A percentile compares a stretch with the other conserved stretches of the same genome.
phyloP scores from a whole-genome alignment of 2,329 filamentous ascomycete genomes.

The Monosporascus sp. region DNA sequence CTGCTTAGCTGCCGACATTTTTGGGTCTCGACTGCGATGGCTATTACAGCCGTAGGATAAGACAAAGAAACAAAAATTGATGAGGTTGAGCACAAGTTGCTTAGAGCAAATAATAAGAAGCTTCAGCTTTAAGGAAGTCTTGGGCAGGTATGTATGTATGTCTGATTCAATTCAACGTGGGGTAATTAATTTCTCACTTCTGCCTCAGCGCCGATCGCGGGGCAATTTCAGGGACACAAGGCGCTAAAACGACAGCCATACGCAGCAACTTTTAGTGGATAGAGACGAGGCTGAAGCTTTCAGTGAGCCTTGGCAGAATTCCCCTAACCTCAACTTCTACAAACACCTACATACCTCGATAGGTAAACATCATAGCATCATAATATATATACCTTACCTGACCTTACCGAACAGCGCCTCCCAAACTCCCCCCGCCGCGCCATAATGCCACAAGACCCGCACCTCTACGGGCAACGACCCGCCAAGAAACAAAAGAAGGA shows the following conservation, averaged over 20 bases:
- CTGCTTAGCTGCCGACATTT: slow-evolving; percentile 40
- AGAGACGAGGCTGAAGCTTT: too few species aligned
- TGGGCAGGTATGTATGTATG: background rate
- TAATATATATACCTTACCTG: background rate
- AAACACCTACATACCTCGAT: background rate
- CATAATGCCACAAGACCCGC: slow-evolving; percentile 57
- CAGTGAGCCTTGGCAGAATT: too few species aligned
- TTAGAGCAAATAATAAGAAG: too few species aligned
- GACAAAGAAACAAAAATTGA: too few species aligned
- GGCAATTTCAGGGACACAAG: slow-evolving; percentile 12
- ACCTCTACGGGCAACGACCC: slow-evolving; percentile 72
- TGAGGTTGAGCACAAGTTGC: too few species aligned
- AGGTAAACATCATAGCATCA: background rate
- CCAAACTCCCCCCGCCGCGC: too few species aligned
- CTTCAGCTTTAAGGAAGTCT: too few species aligned
- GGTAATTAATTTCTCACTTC: slow-evolving; percentile 9
- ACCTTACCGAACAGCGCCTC: too few species aligned
- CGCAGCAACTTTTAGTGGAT: background rate
- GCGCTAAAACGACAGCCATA: slow-evolving; percentile 3
- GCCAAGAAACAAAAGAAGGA: slow-evolving; percentile 65
- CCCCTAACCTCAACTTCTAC: background rate
- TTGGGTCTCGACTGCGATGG: slow-evolving; percentile 1
- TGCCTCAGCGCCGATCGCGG: slow-evolving; percentile 20
- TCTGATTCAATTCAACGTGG: slow-evolving; percentile 9
- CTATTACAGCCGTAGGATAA: too few species aligned